Evolutionary conservation across 768 basidiomycete genomes (phyloP).

Genomic region (Kwoniella newhampshirensis): DNA sequence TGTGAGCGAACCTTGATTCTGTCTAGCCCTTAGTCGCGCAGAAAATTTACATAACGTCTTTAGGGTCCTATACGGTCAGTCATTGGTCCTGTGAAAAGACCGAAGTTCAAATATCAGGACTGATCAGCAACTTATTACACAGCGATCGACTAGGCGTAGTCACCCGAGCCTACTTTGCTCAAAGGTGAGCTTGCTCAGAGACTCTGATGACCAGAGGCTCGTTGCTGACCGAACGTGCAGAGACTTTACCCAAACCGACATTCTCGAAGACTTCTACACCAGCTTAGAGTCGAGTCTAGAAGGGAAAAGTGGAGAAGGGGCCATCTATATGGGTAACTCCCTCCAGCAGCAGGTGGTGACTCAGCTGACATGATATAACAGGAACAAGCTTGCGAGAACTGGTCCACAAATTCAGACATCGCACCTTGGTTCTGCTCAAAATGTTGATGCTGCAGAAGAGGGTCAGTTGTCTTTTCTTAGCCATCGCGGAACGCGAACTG

Average conservation of each 20-base stretch:
- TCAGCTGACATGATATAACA: constrained; percentile 53
- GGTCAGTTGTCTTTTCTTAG: constrained; percentile 56
- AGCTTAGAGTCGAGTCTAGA: constrained; percentile 74
- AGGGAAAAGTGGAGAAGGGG: constrained; percentile 82
- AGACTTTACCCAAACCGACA: constrained; percentile 81
- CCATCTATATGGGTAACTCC: constrained; percentile 84
- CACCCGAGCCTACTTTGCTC: constrained; percentile 84
- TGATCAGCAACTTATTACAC: too few species aligned
- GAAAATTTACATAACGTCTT: too few species aligned
- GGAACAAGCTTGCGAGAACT: constrained; percentile 71
- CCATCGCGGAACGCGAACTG: not conserved
- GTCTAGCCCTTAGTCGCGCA: too few species aligned
- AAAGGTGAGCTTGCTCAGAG: constrained; percentile 61
- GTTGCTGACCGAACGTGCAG: constrained; percentile 53
- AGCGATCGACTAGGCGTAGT: constrained; percentile 93
- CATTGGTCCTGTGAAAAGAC: too few species aligned
- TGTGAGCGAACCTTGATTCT: constrained; percentile 31
- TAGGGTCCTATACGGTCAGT: constrained; percentile 79
- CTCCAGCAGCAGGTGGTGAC: not conserved
- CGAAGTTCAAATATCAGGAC: too few species aligned
- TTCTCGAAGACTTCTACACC: constrained; percentile 81
- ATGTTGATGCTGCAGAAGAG: constrained; percentile 89
- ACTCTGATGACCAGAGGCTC: not conserved
- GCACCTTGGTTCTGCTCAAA: constrained; percentile 89
- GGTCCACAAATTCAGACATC: constrained; percentile 88